Evolutionary conservation across 1,284 basidiomycete genomes (phyloP), one percentile per base, ranked within the genome.

Genomic region (Cutaneotrichosporon cutaneum): DNA sequence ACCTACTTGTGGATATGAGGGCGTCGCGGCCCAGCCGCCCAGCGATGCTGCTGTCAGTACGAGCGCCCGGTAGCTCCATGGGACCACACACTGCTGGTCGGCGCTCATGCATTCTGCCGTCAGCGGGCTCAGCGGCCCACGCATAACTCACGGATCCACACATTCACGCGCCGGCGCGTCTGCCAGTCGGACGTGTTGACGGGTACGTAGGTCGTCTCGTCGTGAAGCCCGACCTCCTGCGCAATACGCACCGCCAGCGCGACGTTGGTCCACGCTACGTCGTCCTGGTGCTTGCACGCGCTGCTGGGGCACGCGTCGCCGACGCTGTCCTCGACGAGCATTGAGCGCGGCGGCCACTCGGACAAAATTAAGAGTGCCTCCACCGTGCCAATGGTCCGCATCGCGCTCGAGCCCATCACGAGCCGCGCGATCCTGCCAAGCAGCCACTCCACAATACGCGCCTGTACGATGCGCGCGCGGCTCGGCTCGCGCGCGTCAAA

Each of bases 281-380:
- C 61, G 50, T 68, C 67, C 24, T 65, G 66, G 21, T 61, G 54
- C 26, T 64, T 68, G 42, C 61, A 61, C 2, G 67, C 62, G 35
- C 62, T 26, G 2, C 16, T 21, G 26, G 50, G 9, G 7, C 27
- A 26, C 11, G 39, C 18, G 4, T 42, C 42, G 27, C 61, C 62
- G 5, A 35, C 35, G 14, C 16, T 9, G 16, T 69, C 67, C 14
- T 63, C 54, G 2, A 67, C 39, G 21, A 67, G 54, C 27, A 54
- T 52, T 0, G 65, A 58, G 3, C 62, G 58, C 4, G 68, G 68
- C 0, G 68, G 65, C 65, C 66, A 69, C 58, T 69, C 68, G 54
- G 62, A 64, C 7, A 69, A 59, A 10, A 69, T 60, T 7, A 69
- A 60, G 14, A 69, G 36, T 2, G 68, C 68, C 53, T 69, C 68